Conservation (phyloP, 2,329 filamentous ascomycete species). For the Ceratocystis destructans region DNA sequence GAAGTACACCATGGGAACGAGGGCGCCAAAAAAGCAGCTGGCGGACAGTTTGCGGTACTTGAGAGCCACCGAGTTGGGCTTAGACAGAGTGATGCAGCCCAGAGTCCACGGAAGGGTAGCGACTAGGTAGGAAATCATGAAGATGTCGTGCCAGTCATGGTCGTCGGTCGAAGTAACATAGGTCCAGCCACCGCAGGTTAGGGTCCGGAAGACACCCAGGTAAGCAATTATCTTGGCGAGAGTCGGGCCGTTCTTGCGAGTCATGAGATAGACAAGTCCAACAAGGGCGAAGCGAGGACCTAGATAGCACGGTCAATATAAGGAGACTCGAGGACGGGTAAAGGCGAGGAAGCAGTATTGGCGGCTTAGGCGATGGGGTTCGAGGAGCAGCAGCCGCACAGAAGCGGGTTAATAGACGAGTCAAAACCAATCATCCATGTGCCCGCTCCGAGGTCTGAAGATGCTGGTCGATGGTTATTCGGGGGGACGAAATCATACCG, state of each 20-base stretch:
- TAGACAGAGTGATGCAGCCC: constrained; percentile 78
- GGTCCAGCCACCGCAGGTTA: constrained; percentile 95
- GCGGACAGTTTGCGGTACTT: constrained; percentile 82
- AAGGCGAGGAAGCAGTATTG: not conserved
- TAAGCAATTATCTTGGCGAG: constrained; percentile 71
- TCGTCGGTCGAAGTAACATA: constrained; percentile 97
- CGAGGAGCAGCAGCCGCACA: not conserved
- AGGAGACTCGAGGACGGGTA: not conserved
- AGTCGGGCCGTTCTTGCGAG: constrained; percentile 56
- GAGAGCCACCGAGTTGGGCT: constrained; percentile 66
- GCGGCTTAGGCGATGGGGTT: not conserved
- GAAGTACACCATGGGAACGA: constrained; percentile 85
- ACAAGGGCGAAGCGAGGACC: constrained; percentile 85
- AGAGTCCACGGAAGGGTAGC: constrained; percentile 90
- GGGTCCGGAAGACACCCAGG: constrained; percentile 71
- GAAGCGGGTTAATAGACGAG: not conserved
- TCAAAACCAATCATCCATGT: not conserved
- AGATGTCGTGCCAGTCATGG: constrained; percentile 96
- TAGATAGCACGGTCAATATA: constrained; percentile 25
- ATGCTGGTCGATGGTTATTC: not conserved
- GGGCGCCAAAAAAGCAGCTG: constrained; percentile 72
- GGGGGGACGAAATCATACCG: constrained; percentile 35
- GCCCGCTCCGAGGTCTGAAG: not conserved
- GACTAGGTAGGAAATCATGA: constrained; percentile 97
- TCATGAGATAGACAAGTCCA: constrained; percentile 82